Evolutionary conservation across 192 early-diverging fungal genomes (phyloP), one percentile per base, ranked within the genome.

Genomic region (Gigaspora rosea): DNA sequence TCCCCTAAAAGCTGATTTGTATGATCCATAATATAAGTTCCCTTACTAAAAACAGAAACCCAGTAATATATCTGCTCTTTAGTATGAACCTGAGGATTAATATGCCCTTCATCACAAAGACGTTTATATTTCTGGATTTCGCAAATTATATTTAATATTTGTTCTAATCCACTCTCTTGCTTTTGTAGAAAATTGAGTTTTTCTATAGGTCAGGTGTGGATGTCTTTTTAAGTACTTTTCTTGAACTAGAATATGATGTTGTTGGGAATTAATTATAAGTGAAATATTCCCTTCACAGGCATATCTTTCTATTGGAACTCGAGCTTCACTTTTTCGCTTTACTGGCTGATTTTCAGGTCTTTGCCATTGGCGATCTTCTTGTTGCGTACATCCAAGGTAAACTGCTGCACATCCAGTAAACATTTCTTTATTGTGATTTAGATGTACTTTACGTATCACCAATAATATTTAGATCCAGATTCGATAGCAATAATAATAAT

Each of bases 401-500:
- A 22, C 49, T 11, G 22, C 52, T 11, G 20, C 18, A 8, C 16
- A 51, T 13, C 49, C n/a, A 41, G 2, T 41, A 41, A 41, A 41
- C 5, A 3, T 41, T 12, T 52, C 20, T 54, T 50, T 35, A 20
- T 52, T 50, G 49, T 71, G 20, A 18, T 41, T 54, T 33, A 71
- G n/a, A 32, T 71, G 8, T 35, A 71, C 16, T 71, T 71, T 9
- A 4, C 10, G 11, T 18, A 71, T 16, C 32, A 52, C n/a, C 49
- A 71, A 27, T 71, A 71, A 33, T 71, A 71, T 1, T 33, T 20
- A 54, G 49, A 71, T 33, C 69, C 69, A 71, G n/a, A 50, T 22
- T 71, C 69, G 32, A 71, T 15, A 7, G 41, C 22, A 22, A 71
- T 32, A 27, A 52, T 48, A 47, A 66, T 16, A 10, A 48, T 33